A percentile compares a stretch with the other conserved stretches of the same genome.
Conservation (phyloP, 192 early-diverging fungal genomes). For the Backusella tuberculispora region DNA sequence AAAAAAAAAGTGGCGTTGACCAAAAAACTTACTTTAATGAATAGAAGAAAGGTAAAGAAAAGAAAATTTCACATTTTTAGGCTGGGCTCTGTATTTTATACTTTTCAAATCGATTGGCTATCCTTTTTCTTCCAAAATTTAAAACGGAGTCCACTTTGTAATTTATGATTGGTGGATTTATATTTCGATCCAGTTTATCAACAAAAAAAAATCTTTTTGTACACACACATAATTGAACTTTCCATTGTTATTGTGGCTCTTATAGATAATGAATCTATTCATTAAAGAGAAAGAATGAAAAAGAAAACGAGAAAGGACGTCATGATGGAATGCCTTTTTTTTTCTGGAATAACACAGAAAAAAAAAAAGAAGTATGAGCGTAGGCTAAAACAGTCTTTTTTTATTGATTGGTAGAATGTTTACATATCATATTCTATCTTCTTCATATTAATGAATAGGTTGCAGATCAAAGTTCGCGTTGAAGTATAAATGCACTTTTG, state of each 20-base stretch:
- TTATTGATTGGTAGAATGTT: background rate
- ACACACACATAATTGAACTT: background rate
- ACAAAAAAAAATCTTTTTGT: slow-evolving; percentile 15
- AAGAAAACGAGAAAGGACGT: background rate
- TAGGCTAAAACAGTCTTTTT: background rate
- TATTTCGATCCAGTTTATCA: slow-evolving; percentile 15
- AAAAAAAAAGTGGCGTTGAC: background rate
- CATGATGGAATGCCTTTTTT: background rate
- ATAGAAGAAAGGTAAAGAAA: slow-evolving; percentile 3
- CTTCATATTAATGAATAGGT: background rate
- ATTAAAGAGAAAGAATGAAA: background rate
- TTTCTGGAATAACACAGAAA: background rate
- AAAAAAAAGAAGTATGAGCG: background rate
- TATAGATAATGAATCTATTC: background rate
- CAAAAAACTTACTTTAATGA: slow-evolving; percentile 3
- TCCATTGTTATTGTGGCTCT: no score
- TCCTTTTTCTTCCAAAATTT: background rate
- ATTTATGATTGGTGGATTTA: background rate
- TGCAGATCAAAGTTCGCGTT: slow-evolving; percentile 5
- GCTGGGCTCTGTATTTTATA: slow-evolving; percentile 1
- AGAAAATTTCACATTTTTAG: background rate
- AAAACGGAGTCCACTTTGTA: slow-evolving; percentile 2
- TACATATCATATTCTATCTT: background rate
- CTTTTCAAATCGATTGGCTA: slow-evolving; percentile 8
- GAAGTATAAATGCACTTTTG: background rate